Base-by-base conservation (phyloP, 192 early-diverging fungal genomes). In the Entophlyctis luteolus region DNA sequence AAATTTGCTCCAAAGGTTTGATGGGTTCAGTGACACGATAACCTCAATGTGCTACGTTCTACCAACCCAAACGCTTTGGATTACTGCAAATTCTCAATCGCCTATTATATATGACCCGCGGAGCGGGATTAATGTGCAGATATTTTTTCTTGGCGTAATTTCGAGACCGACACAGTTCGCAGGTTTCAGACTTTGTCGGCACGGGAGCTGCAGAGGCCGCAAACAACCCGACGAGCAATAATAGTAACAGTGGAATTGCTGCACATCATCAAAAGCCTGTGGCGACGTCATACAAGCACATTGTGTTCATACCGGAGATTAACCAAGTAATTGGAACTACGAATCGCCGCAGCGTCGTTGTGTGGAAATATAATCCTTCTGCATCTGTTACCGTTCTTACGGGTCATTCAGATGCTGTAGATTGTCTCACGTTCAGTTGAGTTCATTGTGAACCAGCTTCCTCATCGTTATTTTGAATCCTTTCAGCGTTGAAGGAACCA, bases 11-110 rank as follows among this genome's bases (percentile, higher is more conserved):
- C 84, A 86, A 65, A 49, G 74, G 35, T 84, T 86, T 49, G 82
- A 86, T 59, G 84, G 84, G 10, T 80, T 86, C 33, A 78, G 75
- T 38, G 79, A 85, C 52, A 84, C 80, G 1, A 81, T 84, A 34
- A 81, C 77, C 8, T 82, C 77, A 0, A 47, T 83, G 22, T 82
- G 79, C 56, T 84, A 85, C 58, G 84, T 85, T 2, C 38, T 77
- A 4, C 82, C 82, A 2, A 81, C 81, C 18, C 82, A 84, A 55
- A 85, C 84, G 3, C 67, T 85, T 0, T 85, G 84, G 84, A 76
- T 85, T 28, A 80, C 81, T 25, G 78, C 81, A 20, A 82, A 72
- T 65, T 84, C 82, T 8, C 37, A 60, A 6, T 28, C 57, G 6
- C 84, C 84, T 25, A 70, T 85, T 28, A 72, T 85, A 4, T 84